Percentiles rank a stretch among this genome's conserved stretches.
Evolutionary conservation across 495 filamentous ascomycete species (phyloP).

Genomic region (Hypomontagnella submonticulosa): DNA sequence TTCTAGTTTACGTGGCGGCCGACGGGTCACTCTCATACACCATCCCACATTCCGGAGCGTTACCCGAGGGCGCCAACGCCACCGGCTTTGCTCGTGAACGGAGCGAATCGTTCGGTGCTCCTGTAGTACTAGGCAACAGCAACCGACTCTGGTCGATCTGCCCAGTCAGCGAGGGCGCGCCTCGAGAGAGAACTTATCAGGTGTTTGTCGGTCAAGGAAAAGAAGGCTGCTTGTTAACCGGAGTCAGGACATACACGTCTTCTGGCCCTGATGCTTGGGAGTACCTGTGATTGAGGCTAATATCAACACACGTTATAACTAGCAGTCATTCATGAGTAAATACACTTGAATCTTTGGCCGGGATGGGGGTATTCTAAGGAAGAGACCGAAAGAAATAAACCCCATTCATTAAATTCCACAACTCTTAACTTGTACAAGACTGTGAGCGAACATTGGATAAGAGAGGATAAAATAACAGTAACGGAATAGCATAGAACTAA

Average conservation of each 20-base stretch:
- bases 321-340: neutral
- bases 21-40: constrained; percentile 46
- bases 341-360: neutral
- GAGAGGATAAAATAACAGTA: too few relatives aligned
- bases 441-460: too few relatives aligned
- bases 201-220: constrained; percentile 18
- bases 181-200: constrained; percentile 37
- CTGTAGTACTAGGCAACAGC: constrained; percentile 11
- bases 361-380: too few relatives aligned
- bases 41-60: constrained; percentile 23
- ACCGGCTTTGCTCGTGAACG: constrained; percentile 30
- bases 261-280: constrained; percentile 23
- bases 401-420: too few relatives aligned
- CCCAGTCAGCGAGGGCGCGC: constrained; percentile 33
- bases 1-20: constrained; percentile 39
- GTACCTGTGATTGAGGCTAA: constrained; percentile 17
- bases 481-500: too few relatives aligned
- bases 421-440: too few relatives aligned
- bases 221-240: constrained; percentile 18
- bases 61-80: constrained; percentile 32
- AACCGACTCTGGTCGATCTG: constrained; percentile 30
- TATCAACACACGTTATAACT: neutral
- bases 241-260: constrained; percentile 28
- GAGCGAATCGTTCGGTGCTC: constrained; percentile 36
- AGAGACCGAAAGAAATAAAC: too few relatives aligned